These are phyloP conservation scores for Priceomyces melissophilus DNA, from an alignment of 805 yeast species.

Conservation along the genomic window DNA sequence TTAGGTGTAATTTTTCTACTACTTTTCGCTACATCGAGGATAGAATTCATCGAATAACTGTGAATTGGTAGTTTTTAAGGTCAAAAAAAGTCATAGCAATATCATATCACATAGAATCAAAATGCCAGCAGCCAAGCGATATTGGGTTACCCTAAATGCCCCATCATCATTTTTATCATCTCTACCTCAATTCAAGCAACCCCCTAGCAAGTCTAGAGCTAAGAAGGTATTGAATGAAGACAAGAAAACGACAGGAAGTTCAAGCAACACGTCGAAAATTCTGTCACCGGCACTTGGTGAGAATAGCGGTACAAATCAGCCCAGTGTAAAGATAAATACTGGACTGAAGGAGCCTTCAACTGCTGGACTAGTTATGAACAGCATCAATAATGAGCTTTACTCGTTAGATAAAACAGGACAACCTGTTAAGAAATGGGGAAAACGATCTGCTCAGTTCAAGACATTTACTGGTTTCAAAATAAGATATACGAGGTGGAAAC, in stretches of 20 bases:
- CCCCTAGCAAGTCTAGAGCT: constrained; percentile 27
- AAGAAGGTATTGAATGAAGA: constrained; percentile 33
- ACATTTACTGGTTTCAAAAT: constrained; percentile 43
- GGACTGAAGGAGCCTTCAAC: constrained; percentile 41
- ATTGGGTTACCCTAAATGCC: constrained; percentile 30
- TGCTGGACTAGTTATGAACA: constrained; percentile 38
- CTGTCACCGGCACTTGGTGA: constrained; percentile 27
- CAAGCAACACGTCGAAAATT: constrained; percentile 16
- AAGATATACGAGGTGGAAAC: constrained; percentile 18
- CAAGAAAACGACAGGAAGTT: constrained; percentile 12
- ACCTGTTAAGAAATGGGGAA: constrained; percentile 33
- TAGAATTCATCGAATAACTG: no score
- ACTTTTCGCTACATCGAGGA: no score
- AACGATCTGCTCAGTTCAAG: constrained; percentile 33
- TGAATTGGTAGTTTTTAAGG: neutral
- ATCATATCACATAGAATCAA: no score
- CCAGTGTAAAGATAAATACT: constrained; percentile 29
- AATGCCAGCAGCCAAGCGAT: constrained; percentile 37
- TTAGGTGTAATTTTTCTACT: no score
- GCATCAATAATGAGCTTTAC: constrained; percentile 22
- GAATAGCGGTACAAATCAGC: constrained; percentile 6
- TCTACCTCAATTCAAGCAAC: constrained; percentile 32
- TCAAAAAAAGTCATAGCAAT: neutral
- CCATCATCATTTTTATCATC: constrained; percentile 27
- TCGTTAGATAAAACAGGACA: constrained; percentile 34